These are phyloP conservation scores for Daldinia eschscholtzii DNA, from an alignment of 2,329 filamentous ascomycete genomes.

Conservation along the genomic window DNA sequence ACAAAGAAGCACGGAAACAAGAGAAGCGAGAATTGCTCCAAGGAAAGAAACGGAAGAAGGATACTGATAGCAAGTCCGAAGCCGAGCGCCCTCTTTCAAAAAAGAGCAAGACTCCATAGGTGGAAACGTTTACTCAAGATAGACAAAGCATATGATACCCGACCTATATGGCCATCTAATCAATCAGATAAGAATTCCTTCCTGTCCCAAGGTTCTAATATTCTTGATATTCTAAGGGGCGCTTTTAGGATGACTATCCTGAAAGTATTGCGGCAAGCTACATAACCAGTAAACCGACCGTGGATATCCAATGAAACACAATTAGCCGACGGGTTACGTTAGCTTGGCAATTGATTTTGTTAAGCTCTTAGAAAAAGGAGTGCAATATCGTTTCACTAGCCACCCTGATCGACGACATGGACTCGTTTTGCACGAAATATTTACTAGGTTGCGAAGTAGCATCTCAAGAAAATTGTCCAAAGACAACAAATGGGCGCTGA, in stretches of 20 bases:
- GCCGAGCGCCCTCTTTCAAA: slow-evolving; percentile 42
- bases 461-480: not conserved
- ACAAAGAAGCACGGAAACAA: slow-evolving; percentile 67
- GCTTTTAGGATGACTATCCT: not conserved
- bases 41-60: slow-evolving; percentile 61
- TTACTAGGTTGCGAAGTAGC: not conserved
- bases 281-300: not conserved
- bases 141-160: slow-evolving; percentile 35
- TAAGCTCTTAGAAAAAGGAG: slow-evolving; percentile 8
- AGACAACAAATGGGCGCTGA: too few species aligned
- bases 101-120: slow-evolving; percentile 44
- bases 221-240: not conserved
- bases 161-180: slow-evolving; percentile 31
- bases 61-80: slow-evolving; percentile 34
- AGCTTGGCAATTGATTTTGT: slow-evolving; percentile 27
- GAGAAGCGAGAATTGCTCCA: slow-evolving; percentile 67
- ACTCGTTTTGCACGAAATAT: slow-evolving; percentile 20
- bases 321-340: slow-evolving; percentile 14
- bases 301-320: slow-evolving; percentile 11
- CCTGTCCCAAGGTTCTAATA: not conserved
- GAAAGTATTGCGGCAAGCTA: not conserved
- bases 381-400: slow-evolving; percentile 24
- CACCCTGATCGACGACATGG: slow-evolving; percentile 38
- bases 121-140: slow-evolving; percentile 3
- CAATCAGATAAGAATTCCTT: slow-evolving; percentile 8